Evolutionary conservation across 345 rosid genomes (phyloP), one percentile per base, ranked within the genome.

Genomic region (Microthlaspi erraticum): DNA sequence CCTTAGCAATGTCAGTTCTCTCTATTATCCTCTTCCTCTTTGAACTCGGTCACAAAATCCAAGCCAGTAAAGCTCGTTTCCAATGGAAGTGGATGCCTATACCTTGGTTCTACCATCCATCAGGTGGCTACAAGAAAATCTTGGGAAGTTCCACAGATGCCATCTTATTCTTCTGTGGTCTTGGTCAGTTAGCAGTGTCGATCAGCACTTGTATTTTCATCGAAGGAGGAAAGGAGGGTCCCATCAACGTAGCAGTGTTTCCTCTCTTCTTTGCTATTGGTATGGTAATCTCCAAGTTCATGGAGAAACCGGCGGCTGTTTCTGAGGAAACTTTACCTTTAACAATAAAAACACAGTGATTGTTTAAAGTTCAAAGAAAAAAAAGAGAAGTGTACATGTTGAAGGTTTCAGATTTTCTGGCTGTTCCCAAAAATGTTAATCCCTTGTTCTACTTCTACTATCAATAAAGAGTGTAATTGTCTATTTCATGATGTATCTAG

Each of bases 51-150:
- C n/a, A 1, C 57, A 68, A 58, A 45, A 11, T 20, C 38, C 13
- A 10, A 33, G 16, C 13, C 7, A 33, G 33, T 8, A 54, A 68
- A 43, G 64, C 36, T 56, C 14, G 64, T 44, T 68, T 55, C 36
- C 20, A 8, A n/a, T 57, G 57, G 38, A 58, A 46, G 36, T 45
- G 43, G 26, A 23, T 23, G 72, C 72, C 63, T 5, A 13, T 55
- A 4, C 72, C 72, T 67, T 67, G 72, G 63, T 67, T 67, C 63
- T 55, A 55, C 34, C 1, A 18, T 32, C 61, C 54, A 67, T 1
- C 63, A 54, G 52, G 42, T 41, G 32, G 32, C 62, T 53, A n/a
- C 71, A 18, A 9, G 1, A 42, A 6, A 9, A 31, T 55, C 53
- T 55, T 54, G 13, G 72, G 53, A 41, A 55, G 44, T 68, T 32